These are phyloP conservation scores for Phytopythium mirpurense DNA, from an alignment of 352 stramenopile species.

Conservation along the genomic window DNA sequence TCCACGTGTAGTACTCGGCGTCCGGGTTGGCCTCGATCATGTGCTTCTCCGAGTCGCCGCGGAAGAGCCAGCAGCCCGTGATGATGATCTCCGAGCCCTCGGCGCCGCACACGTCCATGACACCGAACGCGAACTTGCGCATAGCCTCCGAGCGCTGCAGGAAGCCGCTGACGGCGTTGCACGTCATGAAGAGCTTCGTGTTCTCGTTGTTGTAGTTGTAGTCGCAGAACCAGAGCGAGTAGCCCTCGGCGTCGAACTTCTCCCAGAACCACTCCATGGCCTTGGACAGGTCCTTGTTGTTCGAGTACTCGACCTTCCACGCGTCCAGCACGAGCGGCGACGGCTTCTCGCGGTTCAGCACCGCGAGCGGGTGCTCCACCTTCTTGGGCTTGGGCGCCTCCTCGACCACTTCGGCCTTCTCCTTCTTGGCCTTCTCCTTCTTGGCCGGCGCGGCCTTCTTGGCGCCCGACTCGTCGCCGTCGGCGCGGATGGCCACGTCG, in stretches of 20 bases:
- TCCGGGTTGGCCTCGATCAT: conserved; percentile 90
- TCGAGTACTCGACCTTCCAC: conserved; percentile 94
- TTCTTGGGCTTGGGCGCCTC: conserved; percentile 67
- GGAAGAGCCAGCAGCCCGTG: conserved; percentile 88
- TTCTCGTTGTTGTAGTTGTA: conserved; percentile 95
- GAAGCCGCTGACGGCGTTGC: conserved; percentile 91
- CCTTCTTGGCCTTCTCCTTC: conserved; percentile 40
- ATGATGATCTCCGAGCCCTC: conserved; percentile 80
- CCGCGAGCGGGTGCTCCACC: conserved; percentile 79
- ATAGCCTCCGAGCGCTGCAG: conserved; percentile 90
- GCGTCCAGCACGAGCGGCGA: conserved; percentile 78
- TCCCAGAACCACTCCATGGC: conserved; percentile 92
- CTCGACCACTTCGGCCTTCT: conserved; percentile 21
- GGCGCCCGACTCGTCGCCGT: conserved; percentile 42
- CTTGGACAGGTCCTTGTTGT: conserved; percentile 73
- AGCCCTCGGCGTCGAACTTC: conserved; percentile 83
- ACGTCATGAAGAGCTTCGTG: conserved; percentile 92
- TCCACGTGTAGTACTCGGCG: conserved; percentile 93
- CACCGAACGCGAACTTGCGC: conserved; percentile 91
- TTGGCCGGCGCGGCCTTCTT: conserved; percentile 25
- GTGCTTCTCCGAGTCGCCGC: conserved; percentile 82
- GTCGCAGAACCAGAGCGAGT: conserved; percentile 87
- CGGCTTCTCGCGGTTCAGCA: conserved; percentile 83
- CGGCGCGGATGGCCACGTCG: conserved; percentile 63
- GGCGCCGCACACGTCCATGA: conserved; percentile 73